Evolutionary conservation across 441 rosid species (phyloP), one percentile per base, ranked within the genome.

Genomic region (Iberis amara): DNA sequence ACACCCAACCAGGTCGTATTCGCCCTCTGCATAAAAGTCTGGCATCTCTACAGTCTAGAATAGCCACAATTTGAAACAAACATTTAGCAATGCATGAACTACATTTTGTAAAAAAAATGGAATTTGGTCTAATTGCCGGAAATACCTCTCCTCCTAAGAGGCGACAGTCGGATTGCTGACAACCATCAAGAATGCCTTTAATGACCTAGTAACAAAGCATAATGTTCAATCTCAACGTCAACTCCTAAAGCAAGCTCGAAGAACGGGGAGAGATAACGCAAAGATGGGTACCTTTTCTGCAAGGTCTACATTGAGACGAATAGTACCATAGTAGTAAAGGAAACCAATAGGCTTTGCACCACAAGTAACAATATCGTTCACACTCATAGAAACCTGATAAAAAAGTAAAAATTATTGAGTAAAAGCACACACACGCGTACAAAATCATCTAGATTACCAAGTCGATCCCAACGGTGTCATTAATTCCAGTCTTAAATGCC

Each of bases 81-180:
- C 37, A 5, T 8, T 27, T 7, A 65, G 6, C 21, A 2, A 39
- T 47, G 11, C 52, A n/a, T 28, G 26, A 44, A 40, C 30, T 18
- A 47, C 32, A 54, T 6, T 30, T 18, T 9, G n/a, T n/a, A n/a
- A 21, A 26, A 24, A 53, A 59, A 10, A 30, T 41, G 37, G 39
- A 49, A 42, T 9, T 35, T 28, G 0, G 18, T 58, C 8, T 3
- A 27, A 8, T 13, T 7, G 30, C 4, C 1, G 8, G 7, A 9
- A 15, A 46, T 72, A 91, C 94, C 95, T 91, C 98, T 66, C 98
- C 98, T n/a, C 98, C 98, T 67, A 91, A 63, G 47, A 88, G 87
- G 49, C 75, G 72, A 45, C 94, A 91, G 40, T 79, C 87, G 3
- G 94, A 79, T 51, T 83, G 94, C 44, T 55, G 68, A 67, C 98